Evolutionary conservation across 148 eudicot species (phyloP).

Genomic region (Euryodendron excelsum): DNA sequence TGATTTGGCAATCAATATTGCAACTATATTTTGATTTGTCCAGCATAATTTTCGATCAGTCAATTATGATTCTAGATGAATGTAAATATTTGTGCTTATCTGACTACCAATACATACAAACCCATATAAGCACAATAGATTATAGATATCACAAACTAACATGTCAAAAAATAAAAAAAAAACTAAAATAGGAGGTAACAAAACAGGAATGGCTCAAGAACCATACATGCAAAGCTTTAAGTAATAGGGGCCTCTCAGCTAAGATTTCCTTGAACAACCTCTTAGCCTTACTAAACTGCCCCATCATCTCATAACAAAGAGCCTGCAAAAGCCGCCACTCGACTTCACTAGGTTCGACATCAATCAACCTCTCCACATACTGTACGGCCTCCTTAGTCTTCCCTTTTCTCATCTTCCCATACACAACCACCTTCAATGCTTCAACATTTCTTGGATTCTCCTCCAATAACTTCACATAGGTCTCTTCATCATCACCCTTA

Average conservation of each 20-base stretch:
- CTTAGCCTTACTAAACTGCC: conserved; percentile 65
- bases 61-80: background rate
- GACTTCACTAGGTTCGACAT: conserved; percentile 60
- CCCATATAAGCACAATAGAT: background rate
- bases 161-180: background rate
- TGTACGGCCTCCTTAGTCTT: conserved; percentile 62
- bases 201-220: conserved; percentile 6
- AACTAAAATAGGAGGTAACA: background rate
- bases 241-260: conserved; percentile 61
- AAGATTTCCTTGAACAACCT: conserved; percentile 63
- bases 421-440: conserved; percentile 62
- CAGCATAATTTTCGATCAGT: no score
- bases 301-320: conserved; percentile 86
- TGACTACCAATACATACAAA: background rate
- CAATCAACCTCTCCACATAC: conserved; percentile 79
- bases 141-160: background rate
- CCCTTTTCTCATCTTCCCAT: conserved; percentile 71
- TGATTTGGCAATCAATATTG: no score
- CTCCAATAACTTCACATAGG: conserved; percentile 59
- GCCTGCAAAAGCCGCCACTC: conserved; percentile 97
- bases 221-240: conserved; percentile 94
- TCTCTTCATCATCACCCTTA: conserved; percentile 47
- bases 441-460: conserved; percentile 65
- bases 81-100: background rate
- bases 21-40: background rate